phyloP scores from a whole-genome alignment of 2,329 filamentous ascomycete genomes.

The Sclerotinia glacialis region DNA sequence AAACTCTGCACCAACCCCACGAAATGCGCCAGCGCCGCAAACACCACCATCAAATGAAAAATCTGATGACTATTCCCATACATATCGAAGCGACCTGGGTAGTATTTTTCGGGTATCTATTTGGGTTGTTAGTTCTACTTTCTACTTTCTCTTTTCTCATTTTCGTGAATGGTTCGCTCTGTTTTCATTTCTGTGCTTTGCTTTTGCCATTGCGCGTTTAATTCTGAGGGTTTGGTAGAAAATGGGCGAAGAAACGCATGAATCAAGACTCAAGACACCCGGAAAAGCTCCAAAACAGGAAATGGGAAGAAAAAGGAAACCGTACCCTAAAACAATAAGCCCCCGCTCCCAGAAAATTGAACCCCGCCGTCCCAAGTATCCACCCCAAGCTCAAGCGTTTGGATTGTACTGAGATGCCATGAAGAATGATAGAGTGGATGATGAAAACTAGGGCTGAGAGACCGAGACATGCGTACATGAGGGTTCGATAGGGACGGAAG shows the following conservation, averaged over 20 bases:
- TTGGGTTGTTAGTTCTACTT: slow-evolving; percentile 4
- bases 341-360: slow-evolving; percentile 27
- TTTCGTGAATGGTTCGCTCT: too few relatives aligned
- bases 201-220: too few relatives aligned
- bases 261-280: too few relatives aligned
- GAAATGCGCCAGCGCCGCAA: slow-evolving; percentile 28
- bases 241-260: too few relatives aligned
- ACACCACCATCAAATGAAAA: slow-evolving; percentile 37
- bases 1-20: slow-evolving; percentile 13
- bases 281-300: not conserved
- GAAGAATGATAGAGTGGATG: slow-evolving; percentile 30
- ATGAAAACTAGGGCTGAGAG: slow-evolving; percentile 35
- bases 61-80: slow-evolving; percentile 37
- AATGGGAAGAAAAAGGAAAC: not conserved
- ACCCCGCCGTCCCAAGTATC: slow-evolving; percentile 21
- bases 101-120: slow-evolving; percentile 36
- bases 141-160: not conserved
- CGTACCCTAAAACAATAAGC: slow-evolving; percentile 24
- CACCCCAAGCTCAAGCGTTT: slow-evolving; percentile 28
- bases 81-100: slow-evolving; percentile 31
- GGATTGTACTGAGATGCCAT: slow-evolving; percentile 28
- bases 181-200: too few relatives aligned
- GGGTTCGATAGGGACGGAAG: slow-evolving; percentile 30
- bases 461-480: slow-evolving; percentile 32
- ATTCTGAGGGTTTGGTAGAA: too few relatives aligned